Base-by-base conservation (phyloP, 805 yeast genomes). In the Priceomyces fermenticarens region DNA sequence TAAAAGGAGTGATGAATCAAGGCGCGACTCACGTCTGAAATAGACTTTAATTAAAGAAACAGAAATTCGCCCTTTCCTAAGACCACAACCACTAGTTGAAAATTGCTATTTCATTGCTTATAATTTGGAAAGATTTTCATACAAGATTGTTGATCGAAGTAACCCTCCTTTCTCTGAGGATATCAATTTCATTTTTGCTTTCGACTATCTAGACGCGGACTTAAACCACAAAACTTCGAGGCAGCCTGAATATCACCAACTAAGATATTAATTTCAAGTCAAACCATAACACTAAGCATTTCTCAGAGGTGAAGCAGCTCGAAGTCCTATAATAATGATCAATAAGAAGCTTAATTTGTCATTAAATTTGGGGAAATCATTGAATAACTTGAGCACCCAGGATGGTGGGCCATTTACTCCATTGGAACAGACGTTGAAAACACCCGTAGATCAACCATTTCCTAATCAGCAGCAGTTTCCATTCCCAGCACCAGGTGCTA, bases 341-440 rank as follows among this genome's bases (percentile, higher is more conserved):
- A 66, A 66, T 40, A 62, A 64, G 39, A 62, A 63, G 37, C 38
- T 49, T 13, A 60, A 63, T 40, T 60, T 67, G 41, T 52, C 62
- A 33, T 57, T 69, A 41, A 63, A 65, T 46, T 47, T 66, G 17
- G 65, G 60, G 55, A 58, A 61, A 46, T 48, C 65, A 14, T 51
- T 60, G 35, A 51, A 52, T 16, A 51, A 57, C 39, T 41, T 57
- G 30, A 36, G 36, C 14, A 54, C 51, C 12, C 33, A 45, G 9
- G 60, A 53, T 7, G 37, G 48, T 36, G 62, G 58, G 8, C 75
- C 75, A n/a, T 65, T 52, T 46, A 70, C 75, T 3, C 75, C 75
- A n/a, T 52, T 66, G 35, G 75, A 70, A 28, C 74, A 68, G 47
- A 70, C 74, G 0, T 51, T 67, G 32, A 55, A 48, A 32, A 70